Evolutionary conservation across 129 eudicot species (phyloP), one percentile per base, ranked within the genome.

Genomic region (Flaveria ramosissima): DNA sequence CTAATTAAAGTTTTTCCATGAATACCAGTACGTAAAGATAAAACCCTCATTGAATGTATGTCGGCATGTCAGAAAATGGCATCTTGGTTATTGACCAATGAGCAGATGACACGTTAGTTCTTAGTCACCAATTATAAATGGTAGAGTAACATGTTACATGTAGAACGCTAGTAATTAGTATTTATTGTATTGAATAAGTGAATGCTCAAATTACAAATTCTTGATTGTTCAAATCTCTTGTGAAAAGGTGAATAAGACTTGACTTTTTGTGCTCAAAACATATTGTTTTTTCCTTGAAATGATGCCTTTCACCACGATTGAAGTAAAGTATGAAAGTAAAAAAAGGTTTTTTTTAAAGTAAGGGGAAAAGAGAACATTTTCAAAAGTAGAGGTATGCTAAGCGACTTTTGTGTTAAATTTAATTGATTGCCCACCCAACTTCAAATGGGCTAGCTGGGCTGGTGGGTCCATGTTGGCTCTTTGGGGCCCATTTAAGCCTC

Each of bases 361-460:
- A 70, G 79, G 79, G 19, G 41, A 41, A 80, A 80, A 80, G 70
- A 12, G 5, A 17, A 74, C 24, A 56, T 55, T 43, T 66, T 80
- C 60, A 55, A 66, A 73, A 80, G 84, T 66, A 66, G 70, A 80
- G 30, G 84, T 73, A 80, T 19, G 75, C 57, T 74, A 67, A 66
- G n/a, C 67, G 70, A 53, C 7, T 45, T 53, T 66, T 80, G 17
- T 27, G 55, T 39, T 66, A 43, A 80, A 11, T 73, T 66, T 56
- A 74, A 80, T 73, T 80, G 75, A 80, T 80, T 80, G 64, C 64
- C 78, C 84, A 80, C 75, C 84, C 71, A 80, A 66, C 75, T 73
- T 60, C 79, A 74, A 56, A 74, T 80, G 80, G 71, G 84, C 84
- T 80, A 73, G 84, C 84, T 80, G 75, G 84, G 80, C 53, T 80